Percentiles rank a stretch among this genome's conserved stretches.
Conservation (phyloP, 176 grass and related monocot genomes). For the Carex scoparia region DNA sequence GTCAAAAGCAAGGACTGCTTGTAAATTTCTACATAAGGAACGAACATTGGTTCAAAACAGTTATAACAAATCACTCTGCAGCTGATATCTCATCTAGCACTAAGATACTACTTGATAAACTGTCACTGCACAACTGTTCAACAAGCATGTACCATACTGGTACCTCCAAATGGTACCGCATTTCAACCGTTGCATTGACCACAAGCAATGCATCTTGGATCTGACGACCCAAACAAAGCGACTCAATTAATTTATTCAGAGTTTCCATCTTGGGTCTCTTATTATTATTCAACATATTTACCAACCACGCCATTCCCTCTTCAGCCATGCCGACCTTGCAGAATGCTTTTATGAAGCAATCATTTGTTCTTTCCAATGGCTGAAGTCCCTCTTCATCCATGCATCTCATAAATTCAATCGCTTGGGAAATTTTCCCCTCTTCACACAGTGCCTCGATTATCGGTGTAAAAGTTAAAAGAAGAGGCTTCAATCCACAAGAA, state of each 20-base stretch:
- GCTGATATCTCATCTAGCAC: slow-evolving; percentile 47
- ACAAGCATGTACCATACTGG: slow-evolving; percentile 39
- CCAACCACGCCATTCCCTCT: slow-evolving; percentile 71
- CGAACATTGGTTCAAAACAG: not conserved
- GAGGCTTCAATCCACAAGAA: slow-evolving; percentile 50
- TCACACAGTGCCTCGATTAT: slow-evolving; percentile 53
- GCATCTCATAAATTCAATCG: slow-evolving; percentile 50
- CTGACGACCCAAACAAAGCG: slow-evolving; percentile 30
- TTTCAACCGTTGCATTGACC: slow-evolving; percentile 55
- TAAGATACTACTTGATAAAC: slow-evolving; percentile 18
- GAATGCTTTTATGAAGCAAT: slow-evolving; percentile 55
- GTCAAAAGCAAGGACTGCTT: not conserved
- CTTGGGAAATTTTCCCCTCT: slow-evolving; percentile 46
- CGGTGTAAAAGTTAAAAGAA: slow-evolving; percentile 43
- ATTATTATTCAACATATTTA: slow-evolving; percentile 62
- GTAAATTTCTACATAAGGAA: not conserved
- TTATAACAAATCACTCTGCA: slow-evolving; percentile 24
- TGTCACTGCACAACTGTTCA: slow-evolving; percentile 42
- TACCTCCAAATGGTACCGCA: slow-evolving; percentile 42
- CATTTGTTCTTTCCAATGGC: slow-evolving; percentile 45
- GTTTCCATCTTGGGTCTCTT: slow-evolving; percentile 50
- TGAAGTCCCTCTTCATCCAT: slow-evolving; percentile 66
- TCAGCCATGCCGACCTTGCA: slow-evolving; percentile 53
- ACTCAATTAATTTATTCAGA: slow-evolving; percentile 38
- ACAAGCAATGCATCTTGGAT: slow-evolving; percentile 63